Base-by-base conservation (phyloP, 2,329 filamentous ascomycete species). In the Xylaria sp. region DNA sequence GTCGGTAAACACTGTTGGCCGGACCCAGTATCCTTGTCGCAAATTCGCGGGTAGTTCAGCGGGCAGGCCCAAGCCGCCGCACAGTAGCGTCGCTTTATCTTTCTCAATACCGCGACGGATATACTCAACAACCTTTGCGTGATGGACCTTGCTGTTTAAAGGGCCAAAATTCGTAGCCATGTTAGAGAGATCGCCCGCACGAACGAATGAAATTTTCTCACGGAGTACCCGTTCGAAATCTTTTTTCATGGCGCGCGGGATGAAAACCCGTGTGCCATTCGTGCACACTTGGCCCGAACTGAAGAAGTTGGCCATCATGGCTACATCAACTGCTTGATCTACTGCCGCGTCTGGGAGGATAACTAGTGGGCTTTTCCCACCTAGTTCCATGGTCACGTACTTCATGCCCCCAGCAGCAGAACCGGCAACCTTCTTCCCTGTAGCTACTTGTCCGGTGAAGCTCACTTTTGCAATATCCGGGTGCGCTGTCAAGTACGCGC, bases 281-380 rank as follows among this genome's bases (percentile, higher is more conserved):
- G 93, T 96, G 83, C 93, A 97, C 52, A 96, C 92, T 77, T 97
- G 93, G 29, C 93, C 93, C 0, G 90, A 91, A 67, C 90, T 93
- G 82, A 91, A 96, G 79, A 96, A 96, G 77, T 96, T 96, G 70
- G 92, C 93, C 82, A 96, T 92, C 90, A 96, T 93, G 65, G 92
- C 92, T 29, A 91, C 90, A 71, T 96, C 89, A 33, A 92, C 93
- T n/a, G 93, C 93, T 70, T 87, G 86, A 46, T 91, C 88, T 19
- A 94, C 76, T 53, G 92, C 86, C 15, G 90, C 90, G 71, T 96
- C 92, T 1, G 91, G 90, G 1, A 96, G 85, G 47, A 97, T 83
- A 52, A 97, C 81, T 41, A 92, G 81, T 0, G 92, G 91, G 62
- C 89, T 92, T 79, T 96, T 96, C 51, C 93, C 93, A 56, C 93